phyloP scores from a whole-genome alignment of 2,329 filamentous ascomycete species.

The Aspergillus transmontanensis region DNA sequence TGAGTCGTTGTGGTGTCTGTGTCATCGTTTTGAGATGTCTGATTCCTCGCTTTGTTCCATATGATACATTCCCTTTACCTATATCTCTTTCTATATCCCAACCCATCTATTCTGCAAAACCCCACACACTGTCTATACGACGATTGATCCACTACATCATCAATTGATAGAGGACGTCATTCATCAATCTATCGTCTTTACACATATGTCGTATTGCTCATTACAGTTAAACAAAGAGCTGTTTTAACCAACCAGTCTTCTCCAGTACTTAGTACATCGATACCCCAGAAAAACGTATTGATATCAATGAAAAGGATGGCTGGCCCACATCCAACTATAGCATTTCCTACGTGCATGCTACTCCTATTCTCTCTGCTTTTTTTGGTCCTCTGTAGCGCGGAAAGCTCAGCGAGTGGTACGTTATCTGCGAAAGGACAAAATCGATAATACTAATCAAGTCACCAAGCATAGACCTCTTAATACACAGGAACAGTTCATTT shows the following conservation, averaged over 20 bases:
- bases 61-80: neutral
- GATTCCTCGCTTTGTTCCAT: neutral
- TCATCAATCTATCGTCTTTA: neutral
- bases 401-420: neutral
- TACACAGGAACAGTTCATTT: conserved; percentile 9
- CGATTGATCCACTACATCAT: neutral
- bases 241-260: neutral
- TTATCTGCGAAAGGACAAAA: neutral
- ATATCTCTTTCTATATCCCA: neutral
- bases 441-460: neutral
- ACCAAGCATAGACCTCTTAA: conserved; percentile 8
- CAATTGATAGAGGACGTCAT: neutral
- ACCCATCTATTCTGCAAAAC: neutral
- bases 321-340: neutral
- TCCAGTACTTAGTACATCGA: neutral
- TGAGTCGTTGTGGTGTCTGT: neutral
- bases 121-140: neutral
- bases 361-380: conserved; percentile 6
- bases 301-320: neutral
- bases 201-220: neutral
- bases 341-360: neutral
- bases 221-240: neutral
- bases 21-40: neutral
- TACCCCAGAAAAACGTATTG: no score
- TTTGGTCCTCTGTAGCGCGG: neutral